Conservation (phyloP, 1,284 basidiomycete species). For the Heterobasidion annosum region DNA sequence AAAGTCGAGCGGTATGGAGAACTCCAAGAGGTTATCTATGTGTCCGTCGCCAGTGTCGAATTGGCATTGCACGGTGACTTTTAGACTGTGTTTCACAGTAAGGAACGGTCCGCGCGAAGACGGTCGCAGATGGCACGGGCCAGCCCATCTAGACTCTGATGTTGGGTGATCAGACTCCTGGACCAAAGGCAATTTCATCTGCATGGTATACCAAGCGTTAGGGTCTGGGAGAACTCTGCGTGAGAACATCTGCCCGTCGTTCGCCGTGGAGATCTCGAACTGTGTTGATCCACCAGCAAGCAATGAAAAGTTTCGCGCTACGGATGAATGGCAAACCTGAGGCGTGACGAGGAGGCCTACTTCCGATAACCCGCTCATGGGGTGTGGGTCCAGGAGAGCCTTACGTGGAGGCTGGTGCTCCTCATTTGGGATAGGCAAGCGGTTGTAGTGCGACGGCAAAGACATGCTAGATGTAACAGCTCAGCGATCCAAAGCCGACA, state of each 20-base stretch:
- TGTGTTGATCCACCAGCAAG: conserved; percentile 33
- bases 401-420: conserved; percentile 52
- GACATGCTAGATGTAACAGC: too few relatives aligned
- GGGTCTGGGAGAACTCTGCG: conserved; percentile 20
- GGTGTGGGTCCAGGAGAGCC: conserved; percentile 45
- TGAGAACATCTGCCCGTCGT: conserved; percentile 35
- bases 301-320: conserved; percentile 41
- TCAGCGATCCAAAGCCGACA: too few relatives aligned
- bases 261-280: conserved; percentile 29
- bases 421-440: conserved; percentile 45
- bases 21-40: conserved; percentile 18
- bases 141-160: conserved; percentile 30
- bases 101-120: conserved; percentile 45
- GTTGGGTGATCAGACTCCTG: conserved; percentile 14
- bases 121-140: conserved; percentile 31
- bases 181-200: conserved; percentile 41
- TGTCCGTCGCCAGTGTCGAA: conserved; percentile 37
- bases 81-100: conserved; percentile 44
- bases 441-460: conserved; percentile 28
- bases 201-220: conserved; percentile 52
- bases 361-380: conserved; percentile 43
- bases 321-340: conserved; percentile 15
- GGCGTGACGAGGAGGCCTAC: conserved; percentile 31
- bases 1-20: conserved; percentile 48
- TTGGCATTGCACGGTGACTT: conserved; percentile 41